Base-by-base conservation (phyloP, 192 early-diverging fungal species). In the Entomortierella chlamydospora region DNA sequence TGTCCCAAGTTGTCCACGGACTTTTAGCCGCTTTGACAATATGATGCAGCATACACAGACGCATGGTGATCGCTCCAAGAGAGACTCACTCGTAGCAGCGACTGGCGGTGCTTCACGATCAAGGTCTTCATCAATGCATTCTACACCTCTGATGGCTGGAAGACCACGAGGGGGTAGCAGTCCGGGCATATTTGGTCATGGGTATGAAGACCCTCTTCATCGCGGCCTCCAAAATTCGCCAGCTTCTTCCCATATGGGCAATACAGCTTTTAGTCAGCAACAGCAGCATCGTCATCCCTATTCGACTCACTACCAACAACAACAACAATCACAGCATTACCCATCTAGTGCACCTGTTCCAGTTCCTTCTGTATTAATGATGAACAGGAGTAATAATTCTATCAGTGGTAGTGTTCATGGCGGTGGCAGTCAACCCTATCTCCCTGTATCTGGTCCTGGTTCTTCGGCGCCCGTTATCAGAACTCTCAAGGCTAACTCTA, bases 31-130 rank as follows among this genome's bases (percentile, higher is more conserved):
- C n/a, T 91, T 87, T 45, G 90, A 91, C 70, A 91, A 91, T 53
- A 91, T 91, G 90, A 90, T 91, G 80, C 90, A 91, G 68, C 90
- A 91, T 55, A 87, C 87, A 26, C 88, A 89, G 28, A 91, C 87
- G 50, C 90, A 91, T 70, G 57, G 76, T 9, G 76, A 79, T 37
- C 67, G 76, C 1, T 49, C 76, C 9, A 79, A 79, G 50, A 34
- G 76, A 15, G 76, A 79, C n/a, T 79, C 76, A 7, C 73, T 78
- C 26, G 61, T 28, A 34, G 55, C 20, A 26, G 2, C 52, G 4
- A 13, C 52, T 2, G 25, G 41, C 7, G 69, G 33, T 4, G 50
- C 34, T 37, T 4, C 51, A 54, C 54, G 63, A 33, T 64, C 76
- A 29, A 43, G 76, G 25, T 66, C 76, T 4, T 66, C 76, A 4